Evolutionary conservation across 2,329 filamentous ascomycete genomes (phyloP), one percentile per base, ranked within the genome.

Genomic region (Colletotrichum trifolii): DNA sequence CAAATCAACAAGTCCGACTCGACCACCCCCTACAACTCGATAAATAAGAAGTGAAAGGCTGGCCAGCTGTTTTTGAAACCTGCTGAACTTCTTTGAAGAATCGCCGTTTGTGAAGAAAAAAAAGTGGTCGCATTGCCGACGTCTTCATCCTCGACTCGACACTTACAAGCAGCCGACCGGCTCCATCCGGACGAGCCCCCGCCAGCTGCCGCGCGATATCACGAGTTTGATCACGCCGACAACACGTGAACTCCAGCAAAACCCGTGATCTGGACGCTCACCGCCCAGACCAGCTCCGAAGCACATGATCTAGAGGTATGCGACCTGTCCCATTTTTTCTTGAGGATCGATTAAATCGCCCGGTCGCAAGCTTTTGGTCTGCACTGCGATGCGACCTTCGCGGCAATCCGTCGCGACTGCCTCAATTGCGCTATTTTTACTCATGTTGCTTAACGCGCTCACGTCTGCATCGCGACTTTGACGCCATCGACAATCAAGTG

Each of bases 261-360:
- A 78, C 78, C 79, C 79, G 79, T 81, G 79, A 81, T 81, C 76
- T 78, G 74, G 70, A 67, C 38, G 34, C 45, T 48, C 58, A 54
- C 50, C 62, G 54, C 55, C 57, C 62, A 62, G 56, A 61, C 54
- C 66, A 66, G 68, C 70, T 69, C 68, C 68, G 70, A 72, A 75
- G 77, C 79, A 81, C 79, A 81, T 81, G 79, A 81, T 81, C 78
- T 75, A 72, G 69, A 78, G 79, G 79, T 81, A 80, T 78, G 78
- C 58, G 59, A 57, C 13, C 52, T 66, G 63, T 66, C 63, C 63
- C 63, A 66, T 66, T 66, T 66, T 65, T 46, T 50, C 38, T 42
- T 47, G 63, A 40, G 52, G 63, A 63, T 66, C 63, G 52, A 53
- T 15, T 13, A 45, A 45, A 56, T 42, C 47, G 15, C 40, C 63